Percentiles rank a stretch among this genome's conserved stretches.
Evolutionary conservation across 2,329 filamentous ascomycete genomes (phyloP).

Genomic region (Cladobotryum mycophilum): DNA sequence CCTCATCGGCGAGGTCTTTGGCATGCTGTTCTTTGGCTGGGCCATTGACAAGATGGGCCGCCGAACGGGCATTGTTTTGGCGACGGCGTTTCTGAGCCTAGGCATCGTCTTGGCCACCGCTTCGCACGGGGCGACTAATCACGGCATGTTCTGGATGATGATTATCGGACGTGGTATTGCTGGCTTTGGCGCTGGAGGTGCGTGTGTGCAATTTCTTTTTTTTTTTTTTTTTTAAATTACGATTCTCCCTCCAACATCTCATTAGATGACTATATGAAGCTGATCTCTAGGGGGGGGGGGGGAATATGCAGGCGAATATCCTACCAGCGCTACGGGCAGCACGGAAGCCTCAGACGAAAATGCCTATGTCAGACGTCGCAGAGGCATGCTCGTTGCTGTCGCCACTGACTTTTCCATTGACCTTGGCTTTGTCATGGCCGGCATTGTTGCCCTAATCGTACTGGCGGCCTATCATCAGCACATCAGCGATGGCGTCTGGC

Average conservation of each 20-base stretch:
- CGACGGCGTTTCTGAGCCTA: constrained; percentile 40
- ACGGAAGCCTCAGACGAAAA: constrained; percentile 25
- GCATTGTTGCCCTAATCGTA: constrained; percentile 40
- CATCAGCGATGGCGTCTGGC: constrained; percentile 37
- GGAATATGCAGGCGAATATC: constrained; percentile 22
- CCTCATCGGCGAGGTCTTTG: constrained; percentile 35
- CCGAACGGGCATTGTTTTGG: constrained; percentile 38
- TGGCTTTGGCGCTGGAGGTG: constrained; percentile 36
- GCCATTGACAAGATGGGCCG: constrained; percentile 41
- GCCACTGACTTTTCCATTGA: constrained; percentile 37
- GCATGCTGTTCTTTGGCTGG: constrained; percentile 34
- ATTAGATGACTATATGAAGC: background rate
- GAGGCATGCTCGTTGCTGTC: constrained; percentile 28
- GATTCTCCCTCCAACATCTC: constrained; percentile 7
- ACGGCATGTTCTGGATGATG: constrained; percentile 47
- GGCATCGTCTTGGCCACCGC: constrained; percentile 40
- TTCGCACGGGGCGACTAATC: constrained; percentile 33
- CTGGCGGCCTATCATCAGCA: constrained; percentile 29
- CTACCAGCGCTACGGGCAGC: constrained; percentile 22
- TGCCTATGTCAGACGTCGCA: constrained; percentile 17
- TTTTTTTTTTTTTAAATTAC: no score
- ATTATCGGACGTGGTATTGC: constrained; percentile 40
- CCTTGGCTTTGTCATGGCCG: constrained; percentile 30
- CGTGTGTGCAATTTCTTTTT: background rate
- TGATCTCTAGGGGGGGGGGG: no score